Percentiles rank a stretch among this genome's conserved stretches.
Evolutionary conservation across 805 yeast species (phyloP).

Genomic region (Zygosaccharomyces kombuchaensis): DNA sequence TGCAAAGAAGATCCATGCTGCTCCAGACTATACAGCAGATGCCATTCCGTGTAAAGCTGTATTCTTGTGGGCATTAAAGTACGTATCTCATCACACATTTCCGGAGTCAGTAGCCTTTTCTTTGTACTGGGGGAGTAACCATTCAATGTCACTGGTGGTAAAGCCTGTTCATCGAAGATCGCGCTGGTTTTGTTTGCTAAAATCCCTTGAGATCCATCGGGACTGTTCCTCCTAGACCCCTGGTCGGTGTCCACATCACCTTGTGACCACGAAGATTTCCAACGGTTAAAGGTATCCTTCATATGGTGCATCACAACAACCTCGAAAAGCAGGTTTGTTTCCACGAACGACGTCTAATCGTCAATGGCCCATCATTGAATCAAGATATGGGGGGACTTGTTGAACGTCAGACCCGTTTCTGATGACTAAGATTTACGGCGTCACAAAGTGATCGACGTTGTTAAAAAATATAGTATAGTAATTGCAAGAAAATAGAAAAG

Average conservation of each 20-base stretch:
- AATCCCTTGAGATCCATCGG: background rate
- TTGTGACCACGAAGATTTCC: constrained; percentile 4
- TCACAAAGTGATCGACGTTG: background rate
- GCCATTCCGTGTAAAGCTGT: constrained; percentile 77
- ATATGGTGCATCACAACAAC: background rate
- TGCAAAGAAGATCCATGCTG: constrained; percentile 87
- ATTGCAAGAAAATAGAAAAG: background rate
- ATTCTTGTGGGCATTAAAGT: constrained; percentile 69
- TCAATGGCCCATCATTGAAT: background rate
- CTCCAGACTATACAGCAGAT: constrained; percentile 73
- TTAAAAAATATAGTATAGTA: background rate
- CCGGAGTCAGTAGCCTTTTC: constrained; percentile 51
- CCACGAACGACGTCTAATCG: background rate
- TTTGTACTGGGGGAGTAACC: constrained; percentile 63
- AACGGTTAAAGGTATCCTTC: constrained; percentile 3
- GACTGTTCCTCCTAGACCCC: background rate
- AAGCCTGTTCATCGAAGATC: constrained; percentile 36
- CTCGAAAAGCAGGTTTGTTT: background rate
- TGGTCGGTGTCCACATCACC: background rate
- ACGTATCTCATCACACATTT: constrained; percentile 72
- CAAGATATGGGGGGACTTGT: background rate
- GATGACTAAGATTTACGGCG: constrained; percentile 2
- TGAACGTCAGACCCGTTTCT: constrained; percentile 2
- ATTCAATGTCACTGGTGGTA: constrained; percentile 49
- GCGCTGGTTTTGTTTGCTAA: constrained; percentile 2